Conservation (phyloP, 805 yeast genomes). For the Candida xiaguanensis region DNA sequence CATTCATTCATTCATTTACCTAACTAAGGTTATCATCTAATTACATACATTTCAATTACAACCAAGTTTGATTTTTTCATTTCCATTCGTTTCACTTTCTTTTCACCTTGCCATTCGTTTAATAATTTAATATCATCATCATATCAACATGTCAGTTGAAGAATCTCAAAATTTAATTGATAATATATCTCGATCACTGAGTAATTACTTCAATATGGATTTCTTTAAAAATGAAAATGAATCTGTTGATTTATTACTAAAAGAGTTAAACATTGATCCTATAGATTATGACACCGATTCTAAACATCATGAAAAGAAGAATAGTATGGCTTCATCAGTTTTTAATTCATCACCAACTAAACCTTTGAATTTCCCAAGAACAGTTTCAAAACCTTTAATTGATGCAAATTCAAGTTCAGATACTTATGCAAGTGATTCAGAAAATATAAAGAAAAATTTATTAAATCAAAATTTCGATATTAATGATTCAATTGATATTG, state of each 20-base stretch:
- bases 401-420: constrained; percentile 41
- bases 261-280: constrained; percentile 20
- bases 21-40: too few species aligned
- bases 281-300: neutral
- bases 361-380: constrained; percentile 27
- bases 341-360: constrained; percentile 26
- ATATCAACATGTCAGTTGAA: constrained; percentile 9
- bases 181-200: constrained; percentile 8
- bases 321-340: constrained; percentile 11
- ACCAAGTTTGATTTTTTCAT: neutral
- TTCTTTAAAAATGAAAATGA: constrained; percentile 10
- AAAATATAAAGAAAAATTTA: constrained; percentile 6
- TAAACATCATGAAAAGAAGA: neutral
- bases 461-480: constrained; percentile 21
- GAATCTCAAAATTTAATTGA: constrained; percentile 10
- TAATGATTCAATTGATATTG: constrained; percentile 12
- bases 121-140: too few species aligned
- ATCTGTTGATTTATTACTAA: constrained; percentile 27
- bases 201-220: constrained; percentile 1
- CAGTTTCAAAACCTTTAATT: constrained; percentile 9
- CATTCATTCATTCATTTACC: too few species aligned
- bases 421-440: constrained; percentile 36
- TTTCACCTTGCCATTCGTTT: neutral
- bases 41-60: too few species aligned
- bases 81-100: neutral